These are phyloP conservation scores for Rubia occidens DNA, from an alignment of 305 asterid genomes.

Conservation along the genomic window DNA sequence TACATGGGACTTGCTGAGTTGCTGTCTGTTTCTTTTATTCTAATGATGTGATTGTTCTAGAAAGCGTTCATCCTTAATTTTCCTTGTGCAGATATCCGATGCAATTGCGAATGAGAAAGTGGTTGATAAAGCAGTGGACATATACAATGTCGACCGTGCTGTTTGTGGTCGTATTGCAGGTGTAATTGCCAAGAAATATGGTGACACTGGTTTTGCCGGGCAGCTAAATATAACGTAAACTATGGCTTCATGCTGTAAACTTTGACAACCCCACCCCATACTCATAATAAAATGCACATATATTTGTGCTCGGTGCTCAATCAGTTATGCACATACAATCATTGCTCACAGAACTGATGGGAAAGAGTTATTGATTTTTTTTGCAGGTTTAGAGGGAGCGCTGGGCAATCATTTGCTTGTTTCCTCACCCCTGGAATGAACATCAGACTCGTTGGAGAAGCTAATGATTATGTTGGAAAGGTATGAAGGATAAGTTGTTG, in stretches of 20 bases:
- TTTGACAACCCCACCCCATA: not conserved
- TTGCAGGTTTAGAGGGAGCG: slow-evolving; percentile 85
- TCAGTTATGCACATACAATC: not conserved
- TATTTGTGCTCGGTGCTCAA: not conserved
- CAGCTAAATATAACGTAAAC: slow-evolving; percentile 77
- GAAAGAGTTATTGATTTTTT: not conserved
- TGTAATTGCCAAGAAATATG: slow-evolving; percentile 80
- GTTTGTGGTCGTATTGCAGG: slow-evolving; percentile 99
- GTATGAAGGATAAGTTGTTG: slow-evolving; percentile 29
- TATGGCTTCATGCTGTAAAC: slow-evolving; percentile 6
- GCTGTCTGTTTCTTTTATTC: not conserved
- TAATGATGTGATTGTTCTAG: not conserved
- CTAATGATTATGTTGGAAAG: slow-evolving; percentile 96
- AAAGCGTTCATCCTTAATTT: slow-evolving; percentile 13
- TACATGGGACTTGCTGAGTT: not conserved
- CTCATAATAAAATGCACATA: not conserved
- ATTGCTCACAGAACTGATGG: not conserved
- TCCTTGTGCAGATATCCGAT: slow-evolving; percentile 48
- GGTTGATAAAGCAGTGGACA: slow-evolving; percentile 56
- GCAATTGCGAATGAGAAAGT: slow-evolving; percentile 84
- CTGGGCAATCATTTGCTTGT: slow-evolving; percentile 93
- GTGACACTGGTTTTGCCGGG: slow-evolving; percentile 97
- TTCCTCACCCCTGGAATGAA: slow-evolving; percentile 96
- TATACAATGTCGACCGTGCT: slow-evolving; percentile 95
- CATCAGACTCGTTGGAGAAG: slow-evolving; percentile 85